Evolutionary conservation across 2,329 filamentous ascomycete genomes (phyloP), one percentile per base, ranked within the genome.

Genomic region (Aspergillus proliferans): DNA sequence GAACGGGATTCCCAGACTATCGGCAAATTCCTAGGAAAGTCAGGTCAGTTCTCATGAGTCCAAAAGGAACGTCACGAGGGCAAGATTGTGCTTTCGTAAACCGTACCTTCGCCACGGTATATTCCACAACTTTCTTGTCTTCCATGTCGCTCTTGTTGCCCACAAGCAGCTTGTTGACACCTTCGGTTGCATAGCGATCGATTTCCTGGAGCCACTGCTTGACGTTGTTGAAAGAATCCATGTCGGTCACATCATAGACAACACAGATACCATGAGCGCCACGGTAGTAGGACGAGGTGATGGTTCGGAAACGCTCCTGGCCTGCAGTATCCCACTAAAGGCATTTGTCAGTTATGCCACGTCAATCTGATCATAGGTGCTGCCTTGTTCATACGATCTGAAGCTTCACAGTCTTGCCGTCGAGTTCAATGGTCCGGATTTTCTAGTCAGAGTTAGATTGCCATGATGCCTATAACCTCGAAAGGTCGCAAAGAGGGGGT

Each of bases 101-200:
- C 26, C 81, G 53, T 78, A 96, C 93, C 88, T 98, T 98, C 63
- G 93, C 93, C 61, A 97, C 93, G 57, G 90, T 95, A 83, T 98
- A 98, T 75, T 98, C 93, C 55, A 98, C 93, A 38, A 97, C 93
- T 81, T 97, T 98, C 87, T 98, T 98, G 78, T 98, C 93, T 52
- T 92, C 85, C 90, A 98, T 97, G 87, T 98, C 93, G 76, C 90
- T 95, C 87, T 98, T 98, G 87, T 98, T 98, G 69, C 93, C 93
- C 55, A 98, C 92, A 54, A 98, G 85, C 59, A 98, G 82, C 83
- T 98, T 98, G 84, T 98, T 98, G 69, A 98, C 93, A 59, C 93
- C 93, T 77, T 98, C 93, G 61, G 93, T 98, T 63, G 93, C 93
- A 68, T 98, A 97, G 72, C 93, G 86, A 79, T 98, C 93, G 65